A percentile compares a stretch with the other conserved stretches of the same genome.
Conservation (phyloP, 768 basidiomycete genomes). For the Dioszegia aurantiaca region DNA sequence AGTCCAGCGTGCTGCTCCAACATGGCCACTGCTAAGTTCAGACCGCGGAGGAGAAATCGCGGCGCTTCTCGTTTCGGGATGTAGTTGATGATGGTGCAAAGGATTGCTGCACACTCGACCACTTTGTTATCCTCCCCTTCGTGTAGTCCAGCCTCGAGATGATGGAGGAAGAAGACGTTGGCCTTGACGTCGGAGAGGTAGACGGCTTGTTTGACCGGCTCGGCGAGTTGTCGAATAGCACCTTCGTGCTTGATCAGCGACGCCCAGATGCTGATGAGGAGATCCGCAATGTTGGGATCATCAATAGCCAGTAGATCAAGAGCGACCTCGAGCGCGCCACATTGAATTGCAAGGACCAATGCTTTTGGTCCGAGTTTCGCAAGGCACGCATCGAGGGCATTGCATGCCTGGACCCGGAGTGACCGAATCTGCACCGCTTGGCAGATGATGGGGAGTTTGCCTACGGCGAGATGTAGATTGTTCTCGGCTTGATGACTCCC, state of each 20-base stretch:
- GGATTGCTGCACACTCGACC: constrained; percentile 30
- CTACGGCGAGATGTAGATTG: constrained; percentile 13
- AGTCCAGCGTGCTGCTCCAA: constrained; percentile 17
- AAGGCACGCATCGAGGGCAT: constrained; percentile 32
- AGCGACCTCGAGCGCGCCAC: constrained; percentile 39
- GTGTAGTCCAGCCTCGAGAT: constrained; percentile 14
- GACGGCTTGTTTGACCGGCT: constrained; percentile 12
- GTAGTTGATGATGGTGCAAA: constrained; percentile 34
- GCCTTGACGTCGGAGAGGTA: constrained; percentile 14
- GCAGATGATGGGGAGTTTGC: constrained; percentile 42
- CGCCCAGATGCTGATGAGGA: constrained; percentile 42
- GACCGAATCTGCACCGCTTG: constrained; percentile 22
- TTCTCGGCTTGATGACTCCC: constrained; percentile 7
- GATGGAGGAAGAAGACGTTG: constrained; percentile 30
- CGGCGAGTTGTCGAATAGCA: constrained; percentile 20
- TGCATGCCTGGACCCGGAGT: constrained; percentile 27
- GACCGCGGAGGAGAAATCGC: constrained; percentile 19
- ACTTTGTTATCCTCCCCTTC: constrained; percentile 2
- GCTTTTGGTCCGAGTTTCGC: constrained; percentile 20
- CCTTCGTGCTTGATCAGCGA: constrained; percentile 31
- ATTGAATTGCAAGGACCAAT: constrained; percentile 30
- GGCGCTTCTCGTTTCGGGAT: constrained; percentile 21
- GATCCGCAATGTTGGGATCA: constrained; percentile 15
- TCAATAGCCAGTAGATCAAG: constrained; percentile 23
- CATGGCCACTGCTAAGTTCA: constrained; percentile 29